Evolutionary conservation across 352 stramenopile genomes (phyloP).

Genomic region (Globisporangium paroecandrum): DNA sequence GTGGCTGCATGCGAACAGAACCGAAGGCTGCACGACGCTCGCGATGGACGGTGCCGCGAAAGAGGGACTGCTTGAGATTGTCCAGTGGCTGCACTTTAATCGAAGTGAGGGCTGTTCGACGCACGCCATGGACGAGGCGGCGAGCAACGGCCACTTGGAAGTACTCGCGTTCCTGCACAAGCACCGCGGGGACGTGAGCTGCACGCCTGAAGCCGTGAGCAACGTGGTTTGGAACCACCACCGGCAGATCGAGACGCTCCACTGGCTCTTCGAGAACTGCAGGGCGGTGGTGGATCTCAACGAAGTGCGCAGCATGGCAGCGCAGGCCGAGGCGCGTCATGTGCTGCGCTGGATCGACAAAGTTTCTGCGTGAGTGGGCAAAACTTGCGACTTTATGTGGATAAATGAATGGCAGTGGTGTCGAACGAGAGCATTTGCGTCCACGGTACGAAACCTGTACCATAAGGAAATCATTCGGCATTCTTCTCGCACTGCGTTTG

Average conservation of each 20-base stretch:
- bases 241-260: constrained; percentile 17
- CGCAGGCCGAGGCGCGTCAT: not conserved
- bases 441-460: not conserved
- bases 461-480: not conserved
- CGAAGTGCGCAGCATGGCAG: not conserved
- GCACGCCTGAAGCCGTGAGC: constrained; percentile 5
- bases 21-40: constrained; percentile 22
- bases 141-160: constrained; percentile 11
- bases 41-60: constrained; percentile 28
- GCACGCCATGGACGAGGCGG: constrained; percentile 9
- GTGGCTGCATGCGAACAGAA: constrained; percentile 18
- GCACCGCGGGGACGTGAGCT: constrained; percentile 7
- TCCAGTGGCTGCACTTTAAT: constrained; percentile 14
- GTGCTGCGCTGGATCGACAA: constrained; percentile 13
- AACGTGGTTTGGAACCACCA: constrained; percentile 13
- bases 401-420: not conserved
- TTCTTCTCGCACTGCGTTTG: not conserved
- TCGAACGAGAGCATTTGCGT: not conserved
- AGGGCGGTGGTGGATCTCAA: not conserved
- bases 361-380: not conserved
- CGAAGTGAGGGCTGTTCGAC: constrained; percentile 12
- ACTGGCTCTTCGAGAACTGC: constrained; percentile 16
- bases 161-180: constrained; percentile 9
- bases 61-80: constrained; percentile 6
- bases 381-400: not conserved